phyloP scores from a whole-genome alignment of 192 early-diverging fungal species.

The Lunasporangiospora selenospora region DNA sequence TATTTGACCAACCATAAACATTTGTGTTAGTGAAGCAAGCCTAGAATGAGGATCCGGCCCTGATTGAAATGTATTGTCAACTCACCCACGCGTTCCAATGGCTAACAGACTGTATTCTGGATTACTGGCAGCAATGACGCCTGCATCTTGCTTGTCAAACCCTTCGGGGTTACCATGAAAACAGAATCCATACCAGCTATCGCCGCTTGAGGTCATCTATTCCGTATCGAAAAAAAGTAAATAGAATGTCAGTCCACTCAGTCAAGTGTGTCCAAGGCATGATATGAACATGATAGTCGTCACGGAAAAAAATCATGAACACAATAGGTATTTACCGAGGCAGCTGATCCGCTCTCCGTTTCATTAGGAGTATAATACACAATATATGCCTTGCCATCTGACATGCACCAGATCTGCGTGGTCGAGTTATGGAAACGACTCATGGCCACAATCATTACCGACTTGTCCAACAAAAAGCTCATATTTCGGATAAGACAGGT shows the following conservation, averaged over 20 bases:
- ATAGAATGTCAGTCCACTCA: neutral
- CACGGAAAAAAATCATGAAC: neutral
- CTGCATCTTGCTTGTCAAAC: slow-evolving; percentile 34
- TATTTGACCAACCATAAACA: too few relatives aligned
- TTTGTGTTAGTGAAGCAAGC: too few relatives aligned
- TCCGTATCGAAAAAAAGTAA: neutral
- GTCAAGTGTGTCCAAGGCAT: neutral
- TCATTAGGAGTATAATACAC: slow-evolving; percentile 51
- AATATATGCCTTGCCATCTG: slow-evolving; percentile 71
- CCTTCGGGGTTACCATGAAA: slow-evolving; percentile 55
- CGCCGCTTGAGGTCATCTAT: slow-evolving; percentile 32
- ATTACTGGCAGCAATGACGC: slow-evolving; percentile 74
- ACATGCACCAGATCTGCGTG: slow-evolving; percentile 47
- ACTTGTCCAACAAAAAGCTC: slow-evolving; percentile 51
- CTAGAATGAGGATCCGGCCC: too few relatives aligned
- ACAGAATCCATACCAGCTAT: slow-evolving; percentile 59
- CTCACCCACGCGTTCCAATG: slow-evolving; percentile 66
- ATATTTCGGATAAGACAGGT: slow-evolving; percentile 60
- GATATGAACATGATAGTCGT: neutral
- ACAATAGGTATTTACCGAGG: slow-evolving; percentile 5
- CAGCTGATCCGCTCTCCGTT: slow-evolving; percentile 27
- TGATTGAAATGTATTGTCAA: too few relatives aligned
- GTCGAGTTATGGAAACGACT: slow-evolving; percentile 43
- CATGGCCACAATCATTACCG: slow-evolving; percentile 36
- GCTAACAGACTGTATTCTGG: slow-evolving; percentile 72